Evolutionary conservation across 2,329 filamentous ascomycete species (phyloP).

Genomic region (Penicillium hesseltinei): DNA sequence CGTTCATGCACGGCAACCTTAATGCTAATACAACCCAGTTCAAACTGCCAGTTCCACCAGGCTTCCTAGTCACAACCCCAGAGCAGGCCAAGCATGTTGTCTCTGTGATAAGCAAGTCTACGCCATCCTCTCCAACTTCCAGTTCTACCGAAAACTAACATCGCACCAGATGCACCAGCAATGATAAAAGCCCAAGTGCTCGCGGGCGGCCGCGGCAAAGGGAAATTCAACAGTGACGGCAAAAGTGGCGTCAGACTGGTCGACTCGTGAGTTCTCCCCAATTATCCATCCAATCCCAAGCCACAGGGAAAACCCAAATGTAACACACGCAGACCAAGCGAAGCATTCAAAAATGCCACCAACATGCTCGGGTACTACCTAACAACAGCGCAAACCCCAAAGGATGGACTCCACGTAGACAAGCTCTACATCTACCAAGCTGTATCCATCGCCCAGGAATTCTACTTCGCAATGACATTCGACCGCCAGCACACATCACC

Average conservation of each 20-base stretch:
- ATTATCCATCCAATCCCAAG: not conserved
- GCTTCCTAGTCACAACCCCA: constrained; percentile 24
- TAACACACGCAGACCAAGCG: constrained; percentile 17
- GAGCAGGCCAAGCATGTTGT: constrained; percentile 26
- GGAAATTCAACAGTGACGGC: constrained; percentile 28
- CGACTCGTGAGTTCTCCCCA: constrained; percentile 16
- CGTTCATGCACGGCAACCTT: not conserved
- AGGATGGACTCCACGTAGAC: constrained; percentile 27
- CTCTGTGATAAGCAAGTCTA: constrained; percentile 22
- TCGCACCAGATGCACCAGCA: constrained; percentile 24
- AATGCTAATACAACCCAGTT: constrained; percentile 18
- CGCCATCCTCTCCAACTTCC: not conserved
- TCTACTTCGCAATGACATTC: constrained; percentile 45
- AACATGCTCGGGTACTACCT: constrained; percentile 32
- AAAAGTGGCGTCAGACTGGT: constrained; percentile 32
- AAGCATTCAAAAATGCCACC: constrained; percentile 28
- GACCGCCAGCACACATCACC: constrained; percentile 46
- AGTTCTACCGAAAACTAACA: not conserved
- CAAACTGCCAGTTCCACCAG: constrained; percentile 28
- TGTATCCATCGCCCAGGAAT: constrained; percentile 33
- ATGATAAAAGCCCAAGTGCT: constrained; percentile 35
- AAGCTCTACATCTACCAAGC: constrained; percentile 41
- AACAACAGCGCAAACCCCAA: constrained; percentile 31
- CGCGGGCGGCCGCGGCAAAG: constrained; percentile 34
- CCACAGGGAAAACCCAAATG: accelerated